These are phyloP conservation scores for Talaromyces pinophilus DNA, from an alignment of 2,329 filamentous ascomycete species.

Conservation along the genomic window DNA sequence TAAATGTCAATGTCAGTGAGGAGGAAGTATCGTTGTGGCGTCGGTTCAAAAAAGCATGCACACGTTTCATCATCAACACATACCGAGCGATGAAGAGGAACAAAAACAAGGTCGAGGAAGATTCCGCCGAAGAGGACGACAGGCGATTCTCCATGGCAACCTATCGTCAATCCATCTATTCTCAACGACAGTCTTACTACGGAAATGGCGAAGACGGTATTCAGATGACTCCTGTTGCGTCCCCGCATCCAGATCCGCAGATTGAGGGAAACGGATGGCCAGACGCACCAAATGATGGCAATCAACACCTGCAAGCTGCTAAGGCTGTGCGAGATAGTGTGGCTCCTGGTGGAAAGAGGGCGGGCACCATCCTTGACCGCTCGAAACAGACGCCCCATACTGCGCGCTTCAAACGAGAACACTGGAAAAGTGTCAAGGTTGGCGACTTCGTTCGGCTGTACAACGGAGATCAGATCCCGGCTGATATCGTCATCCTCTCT, in stretches of 20 bases:
- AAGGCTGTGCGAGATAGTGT: conserved; percentile 34
- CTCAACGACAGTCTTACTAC: conserved; percentile 55
- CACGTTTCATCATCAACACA: conserved; percentile 60
- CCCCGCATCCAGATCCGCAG: conserved; percentile 64
- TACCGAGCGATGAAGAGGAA: conserved; percentile 54
- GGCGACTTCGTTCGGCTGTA: conserved; percentile 96
- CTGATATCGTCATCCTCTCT: conserved; percentile 86
- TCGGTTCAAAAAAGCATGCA: conserved; percentile 83
- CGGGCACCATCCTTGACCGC: conserved; percentile 73
- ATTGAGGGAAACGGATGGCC: conserved; percentile 45
- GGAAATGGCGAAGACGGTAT: conserved; percentile 63
- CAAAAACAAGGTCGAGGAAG: conserved; percentile 45
- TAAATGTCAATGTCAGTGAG: conserved; percentile 88
- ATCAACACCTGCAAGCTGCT: conserved; percentile 37
- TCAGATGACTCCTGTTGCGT: conserved; percentile 93
- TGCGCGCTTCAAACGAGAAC: conserved; percentile 86
- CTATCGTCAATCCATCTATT: conserved; percentile 58
- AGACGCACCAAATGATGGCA: conserved; percentile 27
- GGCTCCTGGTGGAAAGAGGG: conserved; percentile 46
- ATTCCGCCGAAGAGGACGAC: conserved; percentile 48
- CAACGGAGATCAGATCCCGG: conserved; percentile 92
- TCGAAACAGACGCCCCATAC: conserved; percentile 65
- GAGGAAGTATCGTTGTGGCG: conserved; percentile 87
- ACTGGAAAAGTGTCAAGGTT: conserved; percentile 93
- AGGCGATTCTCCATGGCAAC: conserved; percentile 64